These are phyloP conservation scores for Paulownia fortunei DNA, from an alignment of 257 asterid species.

Conservation along the genomic window DNA sequence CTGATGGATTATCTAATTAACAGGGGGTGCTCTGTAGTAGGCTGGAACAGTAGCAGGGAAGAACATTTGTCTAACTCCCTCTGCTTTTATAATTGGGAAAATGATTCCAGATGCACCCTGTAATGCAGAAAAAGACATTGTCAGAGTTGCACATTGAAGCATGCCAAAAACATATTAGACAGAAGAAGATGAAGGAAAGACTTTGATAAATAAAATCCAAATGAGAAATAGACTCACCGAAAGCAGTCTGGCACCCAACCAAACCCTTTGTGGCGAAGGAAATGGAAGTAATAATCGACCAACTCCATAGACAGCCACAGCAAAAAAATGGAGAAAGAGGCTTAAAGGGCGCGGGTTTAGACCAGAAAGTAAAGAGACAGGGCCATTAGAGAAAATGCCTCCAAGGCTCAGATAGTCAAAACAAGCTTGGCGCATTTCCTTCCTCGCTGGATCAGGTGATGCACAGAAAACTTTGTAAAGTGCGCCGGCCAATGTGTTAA, in stretches of 20 bases:
- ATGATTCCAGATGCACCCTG: constrained; percentile 77
- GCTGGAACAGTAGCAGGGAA: constrained; percentile 81
- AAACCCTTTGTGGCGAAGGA: constrained; percentile 65
- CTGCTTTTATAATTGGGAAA: constrained; percentile 72
- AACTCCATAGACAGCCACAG: constrained; percentile 69
- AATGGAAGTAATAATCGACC: constrained; percentile 70
- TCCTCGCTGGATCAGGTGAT: constrained; percentile 72
- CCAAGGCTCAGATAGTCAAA: constrained; percentile 79
- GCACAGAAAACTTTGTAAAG: constrained; percentile 74
- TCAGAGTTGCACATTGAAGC: background rate
- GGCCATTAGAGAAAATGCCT: constrained; percentile 63
- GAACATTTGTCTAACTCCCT: constrained; percentile 80
- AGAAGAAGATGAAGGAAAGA: background rate
- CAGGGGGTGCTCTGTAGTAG: constrained; percentile 69
- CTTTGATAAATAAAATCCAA: background rate
- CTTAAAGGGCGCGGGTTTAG: constrained; percentile 71
- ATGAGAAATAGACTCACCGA: constrained; percentile 43
- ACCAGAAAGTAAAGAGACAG: constrained; percentile 71
- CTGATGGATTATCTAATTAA: constrained; percentile 1
- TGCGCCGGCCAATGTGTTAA: constrained; percentile 83
- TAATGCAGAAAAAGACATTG: background rate
- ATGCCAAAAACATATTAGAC: background rate
- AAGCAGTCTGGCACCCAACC: constrained; percentile 64
- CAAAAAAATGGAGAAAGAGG: constrained; percentile 73
- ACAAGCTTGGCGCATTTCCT: constrained; percentile 74